Conservation (phyloP, 2,329 filamentous ascomycete genomes). For the Pleoardoris graminearum region DNA sequence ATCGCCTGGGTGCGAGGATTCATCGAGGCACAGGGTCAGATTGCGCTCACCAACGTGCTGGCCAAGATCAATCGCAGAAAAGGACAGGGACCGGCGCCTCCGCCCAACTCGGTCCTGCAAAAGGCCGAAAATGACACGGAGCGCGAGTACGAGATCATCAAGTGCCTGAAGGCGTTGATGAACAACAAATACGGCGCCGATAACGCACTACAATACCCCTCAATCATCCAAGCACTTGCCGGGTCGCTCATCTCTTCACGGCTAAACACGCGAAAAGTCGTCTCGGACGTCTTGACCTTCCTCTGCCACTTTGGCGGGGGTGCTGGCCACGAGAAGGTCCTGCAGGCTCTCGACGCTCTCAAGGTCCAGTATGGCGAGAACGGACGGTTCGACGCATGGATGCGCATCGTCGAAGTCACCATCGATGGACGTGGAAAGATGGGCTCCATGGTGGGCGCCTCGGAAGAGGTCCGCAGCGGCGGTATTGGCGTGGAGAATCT, state of each 20-base stretch:
- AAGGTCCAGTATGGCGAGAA: slow-evolving; percentile 88
- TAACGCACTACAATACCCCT: slow-evolving; percentile 86
- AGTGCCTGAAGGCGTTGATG: slow-evolving; percentile 95
- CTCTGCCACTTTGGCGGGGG: slow-evolving; percentile 91
- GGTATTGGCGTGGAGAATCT: slow-evolving; percentile 99
- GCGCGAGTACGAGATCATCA: slow-evolving; percentile 94
- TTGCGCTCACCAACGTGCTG: slow-evolving; percentile 91
- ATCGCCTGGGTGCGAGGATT: slow-evolving; percentile 97
- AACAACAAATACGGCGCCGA: slow-evolving; percentile 99
- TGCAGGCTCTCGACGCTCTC: slow-evolving; percentile 89
- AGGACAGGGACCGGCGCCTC: slow-evolving; percentile 69
- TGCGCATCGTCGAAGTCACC: slow-evolving; percentile 96
- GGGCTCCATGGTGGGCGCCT: slow-evolving; percentile 95
- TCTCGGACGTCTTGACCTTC: slow-evolving; percentile 95
- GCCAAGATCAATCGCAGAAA: slow-evolving; percentile 91
- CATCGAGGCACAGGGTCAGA: slow-evolving; percentile 95
- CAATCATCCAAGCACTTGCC: slow-evolving; percentile 84
- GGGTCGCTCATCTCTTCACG: slow-evolving; percentile 86
- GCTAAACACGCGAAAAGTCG: slow-evolving; percentile 87
- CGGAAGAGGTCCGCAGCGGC: slow-evolving; percentile 91
- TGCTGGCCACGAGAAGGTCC: slow-evolving; percentile 87
- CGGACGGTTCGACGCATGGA: slow-evolving; percentile 96
- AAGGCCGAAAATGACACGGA: slow-evolving; percentile 78
- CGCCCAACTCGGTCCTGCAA: slow-evolving; percentile 55
- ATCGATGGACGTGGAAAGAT: slow-evolving; percentile 97